Evolutionary conservation across 2,329 filamentous ascomycete genomes (phyloP).

Genomic region (Alternaria postmessia): DNA sequence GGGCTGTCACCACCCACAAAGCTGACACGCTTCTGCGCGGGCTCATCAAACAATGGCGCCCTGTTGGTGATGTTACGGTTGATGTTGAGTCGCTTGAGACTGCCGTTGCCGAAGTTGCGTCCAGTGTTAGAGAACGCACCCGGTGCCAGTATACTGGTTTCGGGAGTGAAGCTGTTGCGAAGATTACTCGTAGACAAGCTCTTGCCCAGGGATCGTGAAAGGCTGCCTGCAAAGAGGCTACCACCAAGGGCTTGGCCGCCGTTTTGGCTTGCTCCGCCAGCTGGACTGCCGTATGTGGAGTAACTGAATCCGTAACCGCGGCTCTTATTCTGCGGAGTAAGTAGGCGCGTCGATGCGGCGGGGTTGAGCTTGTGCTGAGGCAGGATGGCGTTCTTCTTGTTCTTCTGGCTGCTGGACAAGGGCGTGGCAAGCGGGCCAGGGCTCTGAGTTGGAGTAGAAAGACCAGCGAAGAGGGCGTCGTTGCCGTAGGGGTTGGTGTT

Average conservation of each 20-base stretch:
- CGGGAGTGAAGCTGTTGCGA: slow-evolving; percentile 79
- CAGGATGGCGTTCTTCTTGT: slow-evolving; percentile 79
- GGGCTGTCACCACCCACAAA: slow-evolving; percentile 72
- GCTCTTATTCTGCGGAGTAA: slow-evolving; percentile 79
- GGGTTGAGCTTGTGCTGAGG: slow-evolving; percentile 90
- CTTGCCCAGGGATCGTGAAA: slow-evolving; percentile 78
- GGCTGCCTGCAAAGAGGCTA: slow-evolving; percentile 60
- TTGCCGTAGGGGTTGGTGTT: slow-evolving; percentile 90
- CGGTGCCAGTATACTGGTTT: slow-evolving; percentile 86
- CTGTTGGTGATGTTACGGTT: slow-evolving; percentile 77
- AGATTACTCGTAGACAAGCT: slow-evolving; percentile 89
- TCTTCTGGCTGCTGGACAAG: slow-evolving; percentile 76
- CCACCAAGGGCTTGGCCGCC: slow-evolving; percentile 71
- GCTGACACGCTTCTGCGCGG: slow-evolving; percentile 77
- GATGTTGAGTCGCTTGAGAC: slow-evolving; percentile 90
- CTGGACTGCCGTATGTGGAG: slow-evolving; percentile 87
- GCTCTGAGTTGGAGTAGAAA: slow-evolving; percentile 71
- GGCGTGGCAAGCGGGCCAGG: slow-evolving; percentile 93
- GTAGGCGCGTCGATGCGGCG: slow-evolving; percentile 77
- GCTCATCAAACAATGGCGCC: slow-evolving; percentile 66
- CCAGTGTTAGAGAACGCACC: slow-evolving; percentile 79
- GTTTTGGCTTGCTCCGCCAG: slow-evolving; percentile 73
- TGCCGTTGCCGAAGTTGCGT: slow-evolving; percentile 53
- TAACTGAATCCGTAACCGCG: slow-evolving; percentile 89
- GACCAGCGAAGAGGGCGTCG: slow-evolving; percentile 80